phyloP scores from a whole-genome alignment of 1,284 basidiomycete genomes.

The Pseudozyma thailandica region DNA sequence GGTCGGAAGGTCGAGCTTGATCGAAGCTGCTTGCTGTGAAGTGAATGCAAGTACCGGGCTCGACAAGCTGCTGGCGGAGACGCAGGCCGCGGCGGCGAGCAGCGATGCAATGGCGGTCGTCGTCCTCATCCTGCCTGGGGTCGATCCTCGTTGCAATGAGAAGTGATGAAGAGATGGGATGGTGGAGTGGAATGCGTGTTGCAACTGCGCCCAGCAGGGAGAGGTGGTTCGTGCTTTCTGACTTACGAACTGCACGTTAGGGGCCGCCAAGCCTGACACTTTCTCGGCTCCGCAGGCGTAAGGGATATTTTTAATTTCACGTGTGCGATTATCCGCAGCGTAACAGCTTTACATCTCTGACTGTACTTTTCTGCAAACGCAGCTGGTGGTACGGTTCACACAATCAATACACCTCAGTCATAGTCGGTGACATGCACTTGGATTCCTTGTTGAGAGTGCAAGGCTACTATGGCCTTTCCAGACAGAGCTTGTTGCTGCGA shows the following conservation, averaged over 20 bases:
- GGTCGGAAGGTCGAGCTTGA: slow-evolving; percentile 16
- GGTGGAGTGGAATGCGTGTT: not conserved
- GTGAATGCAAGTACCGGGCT: slow-evolving; percentile 43
- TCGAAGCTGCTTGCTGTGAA: slow-evolving; percentile 21
- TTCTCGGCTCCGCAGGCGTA: slow-evolving; percentile 20
- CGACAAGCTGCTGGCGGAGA: slow-evolving; percentile 22
- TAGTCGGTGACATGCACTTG: too few species aligned
- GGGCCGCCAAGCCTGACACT: slow-evolving; percentile 11
- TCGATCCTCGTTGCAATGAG: not conserved
- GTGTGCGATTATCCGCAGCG: not conserved
- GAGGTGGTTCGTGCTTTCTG: slow-evolving; percentile 27
- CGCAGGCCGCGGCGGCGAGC: slow-evolving; percentile 23
- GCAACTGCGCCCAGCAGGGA: not conserved
- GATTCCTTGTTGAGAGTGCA: too few species aligned
- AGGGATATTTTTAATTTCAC: not conserved
- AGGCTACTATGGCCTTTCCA: too few species aligned
- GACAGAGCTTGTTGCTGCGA: too few species aligned
- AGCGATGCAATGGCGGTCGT: slow-evolving; percentile 26
- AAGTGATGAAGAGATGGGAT: not conserved
- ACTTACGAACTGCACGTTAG: not conserved
- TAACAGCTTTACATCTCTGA: too few species aligned
- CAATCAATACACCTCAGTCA: too few species aligned
- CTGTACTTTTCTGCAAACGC: too few species aligned
- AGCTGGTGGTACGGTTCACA: too few species aligned
- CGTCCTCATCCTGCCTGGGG: slow-evolving; percentile 17